These are phyloP conservation scores for Colletotrichum sp. DNA, from an alignment of 2,329 filamentous ascomycete genomes.

Conservation along the genomic window DNA sequence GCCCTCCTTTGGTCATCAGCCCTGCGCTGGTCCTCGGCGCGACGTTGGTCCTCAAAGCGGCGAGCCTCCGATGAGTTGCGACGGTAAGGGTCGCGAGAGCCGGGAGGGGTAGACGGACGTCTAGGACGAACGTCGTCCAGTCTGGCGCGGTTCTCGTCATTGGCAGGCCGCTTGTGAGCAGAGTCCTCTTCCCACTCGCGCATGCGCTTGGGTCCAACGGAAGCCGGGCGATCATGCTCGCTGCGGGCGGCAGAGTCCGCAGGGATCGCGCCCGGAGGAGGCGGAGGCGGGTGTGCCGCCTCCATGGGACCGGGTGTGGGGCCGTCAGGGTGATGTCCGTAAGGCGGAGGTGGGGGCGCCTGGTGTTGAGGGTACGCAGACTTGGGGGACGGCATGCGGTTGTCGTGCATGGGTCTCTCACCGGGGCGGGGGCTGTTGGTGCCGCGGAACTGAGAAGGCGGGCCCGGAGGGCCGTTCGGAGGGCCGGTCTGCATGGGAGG, in stretches of 20 bases:
- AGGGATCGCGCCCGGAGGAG: slow-evolving; percentile 56
- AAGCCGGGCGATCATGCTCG: slow-evolving; percentile 76
- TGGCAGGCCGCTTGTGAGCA: slow-evolving; percentile 82
- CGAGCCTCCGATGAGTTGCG: slow-evolving; percentile 79
- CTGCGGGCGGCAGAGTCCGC: slow-evolving; percentile 69
- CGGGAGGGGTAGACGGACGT: slow-evolving; percentile 72
- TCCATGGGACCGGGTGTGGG: slow-evolving; percentile 65
- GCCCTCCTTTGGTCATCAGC: slow-evolving; percentile 64
- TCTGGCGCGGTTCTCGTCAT: slow-evolving; percentile 84
- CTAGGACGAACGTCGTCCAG: slow-evolving; percentile 85
- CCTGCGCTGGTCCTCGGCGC: slow-evolving; percentile 59
- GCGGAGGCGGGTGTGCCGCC: slow-evolving; percentile 57
- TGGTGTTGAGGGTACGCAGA: slow-evolving; percentile 83
- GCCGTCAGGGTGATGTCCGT: slow-evolving; percentile 73
- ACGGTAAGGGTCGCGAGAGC: slow-evolving; percentile 68
- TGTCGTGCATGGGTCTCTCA: slow-evolving; percentile 81
- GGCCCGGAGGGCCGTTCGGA: slow-evolving; percentile 50
- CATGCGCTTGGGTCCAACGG: slow-evolving; percentile 80
- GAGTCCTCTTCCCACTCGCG: slow-evolving; percentile 93
- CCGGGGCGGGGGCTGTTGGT: slow-evolving; percentile 84
- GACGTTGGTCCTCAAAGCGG: slow-evolving; percentile 68
- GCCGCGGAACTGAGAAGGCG: slow-evolving; percentile 72
- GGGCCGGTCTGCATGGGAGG: slow-evolving; percentile 40
- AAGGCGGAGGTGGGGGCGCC: slow-evolving; percentile 50
- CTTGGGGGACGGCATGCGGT: slow-evolving; percentile 89